Evolutionary conservation across 2,329 filamentous ascomycete species (phyloP), one percentile per base, ranked within the genome.

Genomic region (Ascochyta pisi): DNA sequence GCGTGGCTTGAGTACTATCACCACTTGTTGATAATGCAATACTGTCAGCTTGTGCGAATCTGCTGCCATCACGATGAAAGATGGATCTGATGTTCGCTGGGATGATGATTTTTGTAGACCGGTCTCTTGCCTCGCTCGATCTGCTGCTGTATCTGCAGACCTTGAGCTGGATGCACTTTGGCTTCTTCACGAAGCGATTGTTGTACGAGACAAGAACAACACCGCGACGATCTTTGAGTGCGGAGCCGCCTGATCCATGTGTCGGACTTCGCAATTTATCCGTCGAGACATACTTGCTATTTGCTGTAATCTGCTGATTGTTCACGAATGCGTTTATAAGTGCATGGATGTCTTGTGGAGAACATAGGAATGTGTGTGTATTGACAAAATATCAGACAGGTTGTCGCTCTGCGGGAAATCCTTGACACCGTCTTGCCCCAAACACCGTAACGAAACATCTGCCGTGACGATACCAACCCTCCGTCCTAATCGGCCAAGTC

Each of bases 91-190:
- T 31, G 8, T 35, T 27, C 7, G 43, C 43, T 7, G 16, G 19
- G 44, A 15, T 16, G n/a, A 29, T 13, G 23, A 26, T 26, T 13
- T 33, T 6, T 23, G 23, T 57, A 54, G 29, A 24, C 23, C 23
- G 37, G 73, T 76, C 73, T 76, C 73, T 53, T 69, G 64, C 73
- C 73, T 76, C 73, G 73, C 73, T 76, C 73, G 67, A 64, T 73
- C 71, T 54, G 62, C 65, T 69, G 63, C 55, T 58, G 44, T 58
- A 70, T 71, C 62, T 61, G 65, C 61, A 62, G 71, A 72, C 63
- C 67, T 76, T 58, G 73, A 76, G 73, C 73, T 76, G 73, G 73
- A 76, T 76, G 60, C 70, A 63, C 60, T 39, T 27, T 52, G 27
- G 38, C 54, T 40, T 49, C 39, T 41, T 24, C 34, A 16, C 16